Base-by-base conservation (phyloP, 2,329 filamentous ascomycete genomes). In the Colletotrichum zoysiae region DNA sequence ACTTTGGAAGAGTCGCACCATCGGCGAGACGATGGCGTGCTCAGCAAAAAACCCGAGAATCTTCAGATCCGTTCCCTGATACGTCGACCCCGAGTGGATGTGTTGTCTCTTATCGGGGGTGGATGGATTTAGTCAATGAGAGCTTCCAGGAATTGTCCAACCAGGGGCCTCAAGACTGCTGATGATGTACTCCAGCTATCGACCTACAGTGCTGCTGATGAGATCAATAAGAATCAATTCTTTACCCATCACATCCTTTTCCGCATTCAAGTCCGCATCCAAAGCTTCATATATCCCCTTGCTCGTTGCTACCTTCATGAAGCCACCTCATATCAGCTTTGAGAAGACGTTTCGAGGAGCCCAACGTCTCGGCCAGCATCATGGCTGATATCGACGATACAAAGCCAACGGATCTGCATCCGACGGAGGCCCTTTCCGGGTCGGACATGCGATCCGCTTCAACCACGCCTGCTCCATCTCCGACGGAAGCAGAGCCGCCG, bases 11-110 rank as follows among this genome's bases (percentile, higher is more conserved):
- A 33, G 18, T 69, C 46, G 69, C 65, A 65, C 48, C 65, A 69
- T 71, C 40, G 38, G 9, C 5, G 33, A 12, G 46, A 35, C 33
- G 48, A 71, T 69, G 65, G 56, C 69, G 65, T 69, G 69, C 69
- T 71, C 35, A 20, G 30, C 14, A 14, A 26, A 40, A 14, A 33
- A 30, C 33, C n/a, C n/a, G 53, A 56, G 16, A 59, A 42, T 69
- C 26, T 23, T 16, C 59, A 50, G 48, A 64, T 23, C 5, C n/a
- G 1, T 8, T 4, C 18, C n/a, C 23, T 71, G 59, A 64, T 69
- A 65, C 55, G 65, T 68, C 40, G 51, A 40, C 33, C 20, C 2
- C 6, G 4, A 12, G 69, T 57, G 65, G 65, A 65, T 38, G 23
- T 30, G 18, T 23, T 9, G 14, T 48, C 69, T 56, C 53, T 71